A percentile compares a stretch with the other conserved stretches of the same genome.
These are phyloP conservation scores for Beauveria scarabaeidicola DNA, from an alignment of 2,329 filamentous ascomycete genomes.

Conservation along the genomic window DNA sequence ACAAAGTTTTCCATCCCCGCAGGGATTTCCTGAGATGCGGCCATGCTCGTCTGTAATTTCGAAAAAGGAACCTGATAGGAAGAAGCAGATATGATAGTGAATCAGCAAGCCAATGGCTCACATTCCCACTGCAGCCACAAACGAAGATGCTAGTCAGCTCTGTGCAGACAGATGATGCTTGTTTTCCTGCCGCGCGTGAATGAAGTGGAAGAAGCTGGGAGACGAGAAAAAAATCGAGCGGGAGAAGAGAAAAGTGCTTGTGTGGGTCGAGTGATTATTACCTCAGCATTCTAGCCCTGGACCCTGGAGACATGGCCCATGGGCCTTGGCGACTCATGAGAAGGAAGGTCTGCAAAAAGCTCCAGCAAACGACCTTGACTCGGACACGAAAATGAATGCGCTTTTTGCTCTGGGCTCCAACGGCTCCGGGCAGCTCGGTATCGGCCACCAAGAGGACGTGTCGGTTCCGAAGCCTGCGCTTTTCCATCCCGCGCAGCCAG, in stretches of 20 bases:
- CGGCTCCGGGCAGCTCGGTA: conserved; percentile 64
- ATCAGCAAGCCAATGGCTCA: conserved; percentile 18
- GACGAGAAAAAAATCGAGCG: conserved; percentile 12
- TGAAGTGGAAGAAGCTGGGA: conserved; percentile 11
- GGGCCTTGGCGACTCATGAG: background rate
- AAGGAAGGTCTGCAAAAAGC: background rate
- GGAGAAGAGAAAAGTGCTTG: conserved; percentile 5
- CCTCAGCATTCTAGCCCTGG: background rate
- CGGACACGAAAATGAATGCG: conserved; percentile 32
- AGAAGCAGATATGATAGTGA: conserved; percentile 9
- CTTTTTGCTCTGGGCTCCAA: conserved; percentile 69
- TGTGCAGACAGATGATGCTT: background rate
- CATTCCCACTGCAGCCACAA: conserved; percentile 14
- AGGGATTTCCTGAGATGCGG: conserved; percentile 21
- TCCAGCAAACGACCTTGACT: background rate
- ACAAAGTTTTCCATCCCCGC: conserved; percentile 58
- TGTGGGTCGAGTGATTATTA: conserved; percentile 10
- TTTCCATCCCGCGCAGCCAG: conserved; percentile 38
- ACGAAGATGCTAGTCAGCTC: background rate
- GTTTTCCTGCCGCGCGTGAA: background rate
- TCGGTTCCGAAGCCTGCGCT: conserved; percentile 54
- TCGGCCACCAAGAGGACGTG: conserved; percentile 63
- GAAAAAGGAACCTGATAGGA: conserved; percentile 11
- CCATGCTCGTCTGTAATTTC: conserved; percentile 22
- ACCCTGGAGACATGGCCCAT: background rate